A percentile compares a stretch with the other conserved stretches of the same genome.
Evolutionary conservation across 2,329 filamentous ascomycete species (phyloP).

Genomic region (Aspergillus oerlinghausenensis): DNA sequence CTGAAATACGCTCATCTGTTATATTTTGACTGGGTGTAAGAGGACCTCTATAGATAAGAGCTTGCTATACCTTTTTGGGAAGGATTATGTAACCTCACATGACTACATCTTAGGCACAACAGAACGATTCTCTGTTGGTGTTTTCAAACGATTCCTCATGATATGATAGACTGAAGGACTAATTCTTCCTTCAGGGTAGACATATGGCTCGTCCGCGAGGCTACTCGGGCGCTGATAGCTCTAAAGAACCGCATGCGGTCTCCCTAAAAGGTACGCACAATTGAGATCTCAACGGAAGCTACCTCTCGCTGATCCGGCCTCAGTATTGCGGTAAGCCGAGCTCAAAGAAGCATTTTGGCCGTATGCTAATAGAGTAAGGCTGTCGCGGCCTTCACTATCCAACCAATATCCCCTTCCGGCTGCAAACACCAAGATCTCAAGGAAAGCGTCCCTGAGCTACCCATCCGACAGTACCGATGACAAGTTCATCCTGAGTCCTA

Average conservation of each 20-base stretch:
- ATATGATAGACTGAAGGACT: not conserved
- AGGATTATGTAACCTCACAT: not conserved
- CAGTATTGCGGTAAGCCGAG: conserved; percentile 37
- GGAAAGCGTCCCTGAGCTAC: conserved; percentile 71
- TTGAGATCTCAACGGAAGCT: not conserved
- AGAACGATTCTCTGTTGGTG: not conserved
- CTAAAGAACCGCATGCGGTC: conserved; percentile 72
- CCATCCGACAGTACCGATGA: conserved; percentile 47
- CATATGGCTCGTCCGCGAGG: conserved; percentile 42
- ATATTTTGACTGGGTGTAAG: too few relatives aligned
- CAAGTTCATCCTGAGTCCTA: conserved; percentile 54
- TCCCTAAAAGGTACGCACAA: conserved; percentile 61
- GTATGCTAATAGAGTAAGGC: conserved; percentile 46
- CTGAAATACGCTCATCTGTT: not conserved
- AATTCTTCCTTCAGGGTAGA: not conserved
- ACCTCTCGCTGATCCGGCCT: conserved; percentile 16
- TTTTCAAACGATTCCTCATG: not conserved
- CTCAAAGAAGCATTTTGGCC: conserved; percentile 1
- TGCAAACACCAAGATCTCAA: conserved; percentile 48
- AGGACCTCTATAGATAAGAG: not conserved
- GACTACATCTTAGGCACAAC: not conserved
- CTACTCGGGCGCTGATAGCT: conserved; percentile 39
- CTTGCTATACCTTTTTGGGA: not conserved
- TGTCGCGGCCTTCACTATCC: conserved; percentile 63
- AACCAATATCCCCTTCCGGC: conserved; percentile 42